A percentile compares a stretch with the other conserved stretches of the same genome.
Conservation (phyloP, 805 yeast species). For the Pichia sporocuriosa region DNA sequence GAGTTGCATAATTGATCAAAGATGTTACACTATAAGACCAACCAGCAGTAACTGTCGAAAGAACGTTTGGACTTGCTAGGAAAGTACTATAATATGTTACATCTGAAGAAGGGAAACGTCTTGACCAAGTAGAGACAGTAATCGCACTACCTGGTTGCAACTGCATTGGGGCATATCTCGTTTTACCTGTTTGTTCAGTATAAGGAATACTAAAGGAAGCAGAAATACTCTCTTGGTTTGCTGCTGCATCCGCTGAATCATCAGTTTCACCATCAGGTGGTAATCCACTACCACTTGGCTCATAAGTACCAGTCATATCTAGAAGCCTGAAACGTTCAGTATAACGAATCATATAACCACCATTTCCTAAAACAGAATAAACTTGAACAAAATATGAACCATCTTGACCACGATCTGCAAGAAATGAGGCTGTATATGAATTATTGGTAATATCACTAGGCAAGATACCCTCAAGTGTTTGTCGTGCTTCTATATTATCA, state of each 20-base stretch:
- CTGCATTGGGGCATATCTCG: slow-evolving; percentile 91
- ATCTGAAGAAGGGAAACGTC: slow-evolving; percentile 60
- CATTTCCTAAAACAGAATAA: slow-evolving; percentile 37
- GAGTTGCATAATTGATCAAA: slow-evolving; percentile 60
- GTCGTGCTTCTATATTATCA: slow-evolving; percentile 36
- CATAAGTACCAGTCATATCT: slow-evolving; percentile 63
- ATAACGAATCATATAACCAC: slow-evolving; percentile 58
- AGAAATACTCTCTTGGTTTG: slow-evolving; percentile 28
- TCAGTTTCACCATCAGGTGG: slow-evolving; percentile 37
- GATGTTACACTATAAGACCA: slow-evolving; percentile 70
- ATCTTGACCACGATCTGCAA: slow-evolving; percentile 40
- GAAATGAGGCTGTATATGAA: slow-evolving; percentile 38
- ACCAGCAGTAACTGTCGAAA: slow-evolving; percentile 76
- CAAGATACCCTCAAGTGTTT: slow-evolving; percentile 26
- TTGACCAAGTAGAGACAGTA: slow-evolving; percentile 60
- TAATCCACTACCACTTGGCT: slow-evolving; percentile 43
- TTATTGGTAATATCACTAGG: slow-evolving; percentile 28
- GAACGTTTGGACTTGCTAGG: slow-evolving; percentile 35
- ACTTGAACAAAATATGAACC: slow-evolving; percentile 76
- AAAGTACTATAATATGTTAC: slow-evolving; percentile 52
- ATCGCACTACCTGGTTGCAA: slow-evolving; percentile 70
- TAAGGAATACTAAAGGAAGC: slow-evolving; percentile 64
- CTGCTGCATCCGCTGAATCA: slow-evolving; percentile 31
- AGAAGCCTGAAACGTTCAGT: slow-evolving; percentile 55
- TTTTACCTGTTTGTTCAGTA: slow-evolving; percentile 67